These are phyloP conservation scores for Zychaea mexicana DNA, from an alignment of 371 early-diverging fungal species.

Conservation along the genomic window DNA sequence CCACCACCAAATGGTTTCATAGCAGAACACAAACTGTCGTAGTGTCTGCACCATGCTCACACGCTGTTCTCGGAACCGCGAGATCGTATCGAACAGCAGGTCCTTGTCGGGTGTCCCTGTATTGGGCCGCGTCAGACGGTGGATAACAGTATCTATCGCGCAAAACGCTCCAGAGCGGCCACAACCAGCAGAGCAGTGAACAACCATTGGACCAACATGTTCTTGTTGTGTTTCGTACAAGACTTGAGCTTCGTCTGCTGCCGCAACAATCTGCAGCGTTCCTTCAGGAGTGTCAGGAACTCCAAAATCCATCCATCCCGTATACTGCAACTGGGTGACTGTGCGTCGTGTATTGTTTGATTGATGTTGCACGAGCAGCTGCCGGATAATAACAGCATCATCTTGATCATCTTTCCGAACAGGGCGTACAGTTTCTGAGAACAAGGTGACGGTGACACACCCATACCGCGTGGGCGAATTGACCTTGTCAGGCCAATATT, in stretches of 20 bases:
- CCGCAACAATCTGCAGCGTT: slow-evolving; percentile 61
- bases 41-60: slow-evolving; percentile 87
- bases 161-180: slow-evolving; percentile 97
- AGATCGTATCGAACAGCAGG: slow-evolving; percentile 65
- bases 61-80: slow-evolving; percentile 78
- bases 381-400: slow-evolving; percentile 26
- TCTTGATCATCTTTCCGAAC: slow-evolving; percentile 25
- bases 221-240: slow-evolving; percentile 13
- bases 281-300: slow-evolving; percentile 67
- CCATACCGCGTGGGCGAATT: slow-evolving; percentile 47
- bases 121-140: neutral
- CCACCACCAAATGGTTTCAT: slow-evolving; percentile 80
- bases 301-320: slow-evolving; percentile 92
- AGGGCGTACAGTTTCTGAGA: slow-evolving; percentile 25
- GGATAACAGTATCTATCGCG: slow-evolving; percentile 70
- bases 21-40: slow-evolving; percentile 89
- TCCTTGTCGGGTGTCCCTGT: slow-evolving; percentile 38
- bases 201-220: slow-evolving; percentile 72
- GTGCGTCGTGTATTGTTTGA: slow-evolving; percentile 30
- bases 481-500: slow-evolving; percentile 72
- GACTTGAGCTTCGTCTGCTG: slow-evolving; percentile 56
- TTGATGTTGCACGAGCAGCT: slow-evolving; percentile 9
- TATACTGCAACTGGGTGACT: slow-evolving; percentile 80
- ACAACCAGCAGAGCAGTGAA: slow-evolving; percentile 98
- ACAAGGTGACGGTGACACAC: slow-evolving; percentile 29